These are phyloP conservation scores for Pythium aphanidermatum DNA, from an alignment of 352 stramenopile genomes.

Conservation along the genomic window DNA sequence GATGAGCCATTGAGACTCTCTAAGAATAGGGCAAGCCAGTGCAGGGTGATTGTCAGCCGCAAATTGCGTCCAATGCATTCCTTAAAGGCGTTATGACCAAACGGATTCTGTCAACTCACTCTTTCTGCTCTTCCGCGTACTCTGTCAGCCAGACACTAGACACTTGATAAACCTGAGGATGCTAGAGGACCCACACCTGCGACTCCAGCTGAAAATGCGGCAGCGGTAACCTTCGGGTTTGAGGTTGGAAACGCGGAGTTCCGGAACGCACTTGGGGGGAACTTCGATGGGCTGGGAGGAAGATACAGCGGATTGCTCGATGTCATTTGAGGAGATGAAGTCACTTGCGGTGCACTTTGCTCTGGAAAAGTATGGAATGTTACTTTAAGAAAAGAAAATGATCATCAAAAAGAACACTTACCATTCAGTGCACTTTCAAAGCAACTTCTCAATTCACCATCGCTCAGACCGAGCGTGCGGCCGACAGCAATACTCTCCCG, in stretches of 20 bases:
- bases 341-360: neutral
- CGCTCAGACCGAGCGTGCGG: slow-evolving; percentile 24
- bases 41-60: too few relatives aligned
- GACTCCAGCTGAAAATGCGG: slow-evolving; percentile 16
- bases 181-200: slow-evolving; percentile 10
- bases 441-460: slow-evolving; percentile 23
- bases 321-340: neutral
- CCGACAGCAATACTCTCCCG: slow-evolving; percentile 28
- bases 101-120: too few relatives aligned
- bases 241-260: slow-evolving; percentile 18
- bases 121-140: neutral
- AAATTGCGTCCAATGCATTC: too few relatives aligned
- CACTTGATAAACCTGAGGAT: slow-evolving; percentile 7
- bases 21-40: too few relatives aligned
- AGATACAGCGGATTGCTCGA: slow-evolving; percentile 10
- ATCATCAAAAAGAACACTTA: too few relatives aligned
- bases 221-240: slow-evolving; percentile 10
- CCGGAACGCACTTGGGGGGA: slow-evolving; percentile 28
- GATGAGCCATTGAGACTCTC: too few relatives aligned
- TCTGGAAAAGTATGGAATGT: too few relatives aligned
- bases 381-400: too few relatives aligned
- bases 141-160: too few relatives aligned
- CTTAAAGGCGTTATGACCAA: too few relatives aligned
- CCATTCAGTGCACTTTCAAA: slow-evolving; percentile 23
- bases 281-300: slow-evolving; percentile 30